Evolutionary conservation across 1,139 yeast genomes (phyloP), one percentile per base, ranked within the genome.

Genomic region (Protomyces pachydermus): DNA sequence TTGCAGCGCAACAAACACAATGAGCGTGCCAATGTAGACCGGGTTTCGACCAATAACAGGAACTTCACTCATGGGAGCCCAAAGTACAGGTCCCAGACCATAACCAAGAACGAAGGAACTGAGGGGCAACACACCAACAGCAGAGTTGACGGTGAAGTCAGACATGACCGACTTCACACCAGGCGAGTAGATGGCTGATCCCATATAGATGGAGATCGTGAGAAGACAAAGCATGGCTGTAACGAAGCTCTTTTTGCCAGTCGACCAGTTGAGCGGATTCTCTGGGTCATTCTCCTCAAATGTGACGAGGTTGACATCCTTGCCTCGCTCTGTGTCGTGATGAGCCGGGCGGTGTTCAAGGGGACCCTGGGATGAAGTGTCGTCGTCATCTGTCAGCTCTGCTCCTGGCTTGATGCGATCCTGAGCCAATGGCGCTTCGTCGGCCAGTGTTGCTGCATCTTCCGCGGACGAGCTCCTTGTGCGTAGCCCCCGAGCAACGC

Each of bases 81-180:
- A 81, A 53, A 88, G 75, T 68, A 87, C 76, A 0, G 96, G 95
- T 3, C 95, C 96, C 38, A 83, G 56, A 2, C 67, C 69, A 53
- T 77, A 79, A 58, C 88, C 80, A 64, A 86, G 82, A 0, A 91
- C 90, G 67, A 85, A 81, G n/a, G 86, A 81, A 9, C 87, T 73
- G 5, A 91, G 91, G 0, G 93, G 91, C 20, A 86, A 71, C 0
- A 86, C 82, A 0, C 95, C 64, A 8, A 60, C 82, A n/a, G 95
- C 95, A 90, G 90, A 20, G 87, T 86, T 65, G 86, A 86, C 51
- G 88, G 85, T 60, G 87, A 78, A 66, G 82, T 81, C 37, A 80
- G 78, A 25, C 73, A 72, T 71, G 76, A 75, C 57, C 84, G 76
- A 70, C 14, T 72, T 73, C 72, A 79, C 69, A 18, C 86, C 86